Conservation (phyloP, 257 asterid genomes). For the Salvia hispanica region DNA sequence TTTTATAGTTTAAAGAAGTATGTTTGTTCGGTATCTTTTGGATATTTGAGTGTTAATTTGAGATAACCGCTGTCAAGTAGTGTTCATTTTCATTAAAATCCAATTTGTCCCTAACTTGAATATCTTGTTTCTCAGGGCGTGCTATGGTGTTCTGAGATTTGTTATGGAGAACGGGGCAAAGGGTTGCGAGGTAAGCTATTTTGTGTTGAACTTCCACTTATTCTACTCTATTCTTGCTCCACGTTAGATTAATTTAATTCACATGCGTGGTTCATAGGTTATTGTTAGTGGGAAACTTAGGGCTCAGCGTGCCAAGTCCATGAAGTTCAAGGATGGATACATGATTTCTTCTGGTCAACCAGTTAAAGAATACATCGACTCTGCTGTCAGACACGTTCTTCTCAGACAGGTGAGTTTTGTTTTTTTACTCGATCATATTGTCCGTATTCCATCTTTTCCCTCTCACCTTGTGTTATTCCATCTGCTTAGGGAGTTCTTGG, state of each 20-base stretch:
- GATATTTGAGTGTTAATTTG: no score
- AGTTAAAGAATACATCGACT: slow-evolving; percentile 60
- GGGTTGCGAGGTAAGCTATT: slow-evolving; percentile 55
- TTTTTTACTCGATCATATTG: background rate
- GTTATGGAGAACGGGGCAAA: slow-evolving; percentile 68
- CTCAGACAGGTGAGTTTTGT: slow-evolving; percentile 47
- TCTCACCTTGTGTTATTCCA: background rate
- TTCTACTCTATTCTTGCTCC: background rate
- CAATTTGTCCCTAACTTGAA: background rate
- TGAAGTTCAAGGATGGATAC: slow-evolving; percentile 72
- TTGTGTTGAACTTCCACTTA: background rate
- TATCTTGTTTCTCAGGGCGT: slow-evolving; percentile 43
- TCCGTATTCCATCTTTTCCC: background rate
- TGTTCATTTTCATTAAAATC: no score
- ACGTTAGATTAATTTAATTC: background rate
- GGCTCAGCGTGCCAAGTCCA: slow-evolving; percentile 63
- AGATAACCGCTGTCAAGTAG: no score
- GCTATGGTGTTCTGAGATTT: slow-evolving; percentile 64
- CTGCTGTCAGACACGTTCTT: slow-evolving; percentile 68
- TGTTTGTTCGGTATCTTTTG: no score
- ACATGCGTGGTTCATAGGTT: slow-evolving; percentile 39
- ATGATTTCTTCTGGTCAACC: slow-evolving; percentile 78
- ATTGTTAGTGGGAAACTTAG: slow-evolving; percentile 68
- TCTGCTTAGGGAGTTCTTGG: slow-evolving; percentile 61
- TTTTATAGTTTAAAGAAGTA: no score